Evolutionary conservation across 2,329 filamentous ascomycete species (phyloP), one percentile per base, ranked within the genome.

Genomic region (Claviceps citrina): DNA sequence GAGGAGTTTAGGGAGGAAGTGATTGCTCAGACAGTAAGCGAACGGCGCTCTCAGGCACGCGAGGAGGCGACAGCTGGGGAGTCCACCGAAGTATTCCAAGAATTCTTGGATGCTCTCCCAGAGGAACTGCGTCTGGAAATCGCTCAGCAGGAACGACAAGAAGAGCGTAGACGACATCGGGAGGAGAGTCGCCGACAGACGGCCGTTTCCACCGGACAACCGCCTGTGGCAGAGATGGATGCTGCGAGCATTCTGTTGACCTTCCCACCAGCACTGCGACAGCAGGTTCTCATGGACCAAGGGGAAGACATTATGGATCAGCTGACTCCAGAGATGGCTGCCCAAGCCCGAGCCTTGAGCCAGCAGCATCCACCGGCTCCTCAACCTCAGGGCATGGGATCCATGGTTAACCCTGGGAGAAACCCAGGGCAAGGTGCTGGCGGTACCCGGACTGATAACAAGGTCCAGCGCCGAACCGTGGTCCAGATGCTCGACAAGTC

Each of bases 401-500:
- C 57, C 31, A 51, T 54, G 27, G 50, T 52, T 10, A 50, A 54
- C 15, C 20, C 53, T 46, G 5, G 48, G 42, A 19, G 48, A 44
- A 22, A 46, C 39, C 43, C 42, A 5, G 43, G 46, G 10, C 47
- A 47, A 26, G 44, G 44, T 30, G 49, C 43, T n/a, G 51, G 48
- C 8, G 41, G 51, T 6, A 68, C 66, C 40, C 65, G 66, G 33
- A 54, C 50, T 48, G 61, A 75, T 48, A 72, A 70, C 56, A 89
- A 86, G 62, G 63, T 69, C 28, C 80, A 82, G 51, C 78, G 84
- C 42, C 81, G 83, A 45, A 79, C 84, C 18, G 82, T 93, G 43
- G 83, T 94, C 19, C 91, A 98, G 57, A 94, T 98, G 81, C 74
- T 98, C 24, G 91, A 98, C 60, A 95, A 94, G 62, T 74, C 87